These are phyloP conservation scores for Gigaspora rosea DNA, from an alignment of 192 early-diverging fungal genomes.

Conservation along the genomic window DNA sequence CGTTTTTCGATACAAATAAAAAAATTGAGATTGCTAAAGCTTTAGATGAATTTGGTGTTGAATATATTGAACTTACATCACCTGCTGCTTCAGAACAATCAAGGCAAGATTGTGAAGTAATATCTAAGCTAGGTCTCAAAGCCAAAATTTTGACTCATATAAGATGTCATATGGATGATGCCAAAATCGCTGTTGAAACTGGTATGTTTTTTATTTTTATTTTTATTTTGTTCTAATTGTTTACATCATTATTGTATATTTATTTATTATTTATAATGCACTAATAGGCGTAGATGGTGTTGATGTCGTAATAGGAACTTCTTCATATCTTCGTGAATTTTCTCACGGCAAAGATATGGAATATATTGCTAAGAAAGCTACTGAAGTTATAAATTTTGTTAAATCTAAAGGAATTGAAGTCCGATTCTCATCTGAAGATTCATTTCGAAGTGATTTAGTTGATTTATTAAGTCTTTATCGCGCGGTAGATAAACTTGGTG, in stretches of 20 bases:
- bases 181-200: slow-evolving; percentile 92
- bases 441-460: slow-evolving; percentile 95
- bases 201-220: slow-evolving; percentile 37
- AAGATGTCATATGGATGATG: slow-evolving; percentile 99
- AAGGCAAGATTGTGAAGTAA: slow-evolving; percentile 87
- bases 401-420: slow-evolving; percentile 96
- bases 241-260: background rate
- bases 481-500: slow-evolving; percentile 96
- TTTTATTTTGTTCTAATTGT: background rate
- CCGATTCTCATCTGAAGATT: slow-evolving; percentile 97
- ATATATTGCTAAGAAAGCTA: slow-evolving; percentile 94
- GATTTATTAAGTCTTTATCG: slow-evolving; percentile 97
- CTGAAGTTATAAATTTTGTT: slow-evolving; percentile 95
- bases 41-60: slow-evolving; percentile 97
- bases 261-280: background rate
- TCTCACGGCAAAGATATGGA: slow-evolving; percentile 99
- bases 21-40: slow-evolving; percentile 99
- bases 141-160: slow-evolving; percentile 97
- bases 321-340: slow-evolving; percentile 94
- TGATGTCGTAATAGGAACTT: slow-evolving; percentile 98
- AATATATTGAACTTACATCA: slow-evolving; percentile 97
- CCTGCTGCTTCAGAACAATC: slow-evolving; percentile 97
- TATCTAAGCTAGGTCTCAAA: slow-evolving; percentile 91
- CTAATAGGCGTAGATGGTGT: slow-evolving; percentile 82
- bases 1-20: slow-evolving; percentile 96